Conservation (phyloP, 345 rosid species). For the Moricandia moricandioides region DNA sequence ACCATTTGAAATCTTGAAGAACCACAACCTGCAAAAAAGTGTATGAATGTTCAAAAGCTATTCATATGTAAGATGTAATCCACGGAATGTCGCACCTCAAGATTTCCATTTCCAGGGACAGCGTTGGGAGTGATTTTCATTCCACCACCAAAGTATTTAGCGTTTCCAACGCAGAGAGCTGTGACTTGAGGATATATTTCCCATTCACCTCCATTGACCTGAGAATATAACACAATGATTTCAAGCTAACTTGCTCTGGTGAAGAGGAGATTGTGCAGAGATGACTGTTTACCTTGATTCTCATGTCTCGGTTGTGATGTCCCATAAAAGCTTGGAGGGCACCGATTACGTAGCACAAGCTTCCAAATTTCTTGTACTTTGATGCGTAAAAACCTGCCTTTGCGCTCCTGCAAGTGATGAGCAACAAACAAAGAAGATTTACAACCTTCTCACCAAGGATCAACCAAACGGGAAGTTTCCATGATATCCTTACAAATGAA, state of each 20-base stretch:
- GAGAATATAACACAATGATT: conserved; percentile 15
- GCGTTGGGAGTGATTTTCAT: conserved; percentile 98
- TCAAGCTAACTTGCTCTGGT: conserved; percentile 8
- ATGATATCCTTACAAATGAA: conserved; percentile 76
- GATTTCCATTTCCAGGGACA: conserved; percentile 65
- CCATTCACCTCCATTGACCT: conserved; percentile 90
- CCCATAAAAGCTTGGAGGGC: conserved; percentile 88
- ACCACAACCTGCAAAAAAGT: conserved; percentile 63
- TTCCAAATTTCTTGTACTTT: conserved; percentile 83
- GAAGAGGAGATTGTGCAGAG: background rate
- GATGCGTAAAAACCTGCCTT: conserved; percentile 94
- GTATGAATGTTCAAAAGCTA: conserved; percentile 17
- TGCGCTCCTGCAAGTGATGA: conserved; percentile 70
- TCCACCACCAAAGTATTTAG: conserved; percentile 94
- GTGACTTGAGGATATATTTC: conserved; percentile 70
- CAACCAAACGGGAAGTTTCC: background rate
- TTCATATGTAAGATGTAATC: background rate
- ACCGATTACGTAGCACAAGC: conserved; percentile 82
- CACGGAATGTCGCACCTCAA: conserved; percentile 31
- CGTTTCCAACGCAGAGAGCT: conserved; percentile 92
- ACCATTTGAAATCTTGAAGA: conserved; percentile 94
- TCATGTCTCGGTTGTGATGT: conserved; percentile 70
- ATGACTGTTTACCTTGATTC: conserved; percentile 58
- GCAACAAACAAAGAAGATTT: conserved; percentile 6
- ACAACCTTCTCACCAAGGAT: conserved; percentile 5